Base-by-base conservation (phyloP, 179 eudicot genomes). In the Pouteria campechiana region DNA sequence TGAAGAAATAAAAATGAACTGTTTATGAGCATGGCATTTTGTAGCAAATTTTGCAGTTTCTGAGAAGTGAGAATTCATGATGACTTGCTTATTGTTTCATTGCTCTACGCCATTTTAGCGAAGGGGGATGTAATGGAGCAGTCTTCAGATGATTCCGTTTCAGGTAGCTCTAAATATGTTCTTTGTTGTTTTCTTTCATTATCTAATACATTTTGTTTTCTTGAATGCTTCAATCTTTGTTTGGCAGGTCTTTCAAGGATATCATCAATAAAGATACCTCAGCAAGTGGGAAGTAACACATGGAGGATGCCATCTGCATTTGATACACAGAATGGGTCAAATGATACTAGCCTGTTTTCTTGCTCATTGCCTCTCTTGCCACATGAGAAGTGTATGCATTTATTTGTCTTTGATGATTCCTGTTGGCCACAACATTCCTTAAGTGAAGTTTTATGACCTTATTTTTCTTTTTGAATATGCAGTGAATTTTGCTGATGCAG, bases 281-380 rank as follows among this genome's bases (percentile, higher is more conserved):
- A 41, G 36, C 22, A 65, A 21, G 51, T 56, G 46, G 71, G 44
- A 63, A 55, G 37, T 38, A n/a, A n/a, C n/a, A 48, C 52, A 3
- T 72, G 78, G 78, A 35, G 54, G 19, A 52, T 58, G 45, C 70
- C 69, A n/a, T 36, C 10, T 4, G 41, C 44, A 37, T 31, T 31
- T 48, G 46, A 48, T 49, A 17, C 55, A 25, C 32, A 41, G 43
- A 60, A 56, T 42, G 40, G 63, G 25, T 66, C 78, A 45, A 67
- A 16, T 40, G 79, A 68, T 60, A 57, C 65, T 17, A 64, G 72
- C 57, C 50, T 73, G 60, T 73, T 73, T 61, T 68, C 74, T 14
- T 52, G 64, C 46, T 73, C 79, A 7, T 47, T 73, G 52, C 74
- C 79, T 13, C 63, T 64, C 46, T 49, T 68, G 37, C 55, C 41